Conservation (phyloP, 352 stramenopile species). For the Phytopythium helicoides region DNA sequence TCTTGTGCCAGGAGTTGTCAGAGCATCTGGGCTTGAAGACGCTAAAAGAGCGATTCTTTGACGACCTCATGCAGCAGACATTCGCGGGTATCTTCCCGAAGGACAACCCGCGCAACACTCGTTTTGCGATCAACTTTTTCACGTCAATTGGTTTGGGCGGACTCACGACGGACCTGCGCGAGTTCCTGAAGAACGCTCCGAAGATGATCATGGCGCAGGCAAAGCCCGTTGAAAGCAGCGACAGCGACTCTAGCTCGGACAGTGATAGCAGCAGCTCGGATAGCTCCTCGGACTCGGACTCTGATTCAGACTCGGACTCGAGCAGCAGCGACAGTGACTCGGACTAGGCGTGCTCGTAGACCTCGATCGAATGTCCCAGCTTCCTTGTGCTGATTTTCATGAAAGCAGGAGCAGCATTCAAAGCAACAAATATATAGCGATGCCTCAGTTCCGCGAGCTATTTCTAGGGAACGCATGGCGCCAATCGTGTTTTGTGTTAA, state of each 20-base stretch:
- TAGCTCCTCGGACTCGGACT: constrained; percentile 38
- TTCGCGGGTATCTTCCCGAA: constrained; percentile 97
- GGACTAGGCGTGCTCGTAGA: background rate
- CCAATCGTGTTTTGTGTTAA: too few species aligned
- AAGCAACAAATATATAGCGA: too few species aligned
- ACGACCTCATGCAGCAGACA: constrained; percentile 88
- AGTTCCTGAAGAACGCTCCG: constrained; percentile 96
- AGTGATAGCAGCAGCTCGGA: constrained; percentile 15
- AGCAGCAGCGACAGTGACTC: constrained; percentile 19
- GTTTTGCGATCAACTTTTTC: constrained; percentile 99
- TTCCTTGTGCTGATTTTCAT: background rate
- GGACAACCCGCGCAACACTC: constrained; percentile 96
- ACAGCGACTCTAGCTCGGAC: constrained; percentile 33
- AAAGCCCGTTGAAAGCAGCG: constrained; percentile 32
- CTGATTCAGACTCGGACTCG: constrained; percentile 41
- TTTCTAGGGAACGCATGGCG: too few species aligned
- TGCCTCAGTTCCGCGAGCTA: too few species aligned
- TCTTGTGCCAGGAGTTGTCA: constrained; percentile 97
- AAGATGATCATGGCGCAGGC: constrained; percentile 91
- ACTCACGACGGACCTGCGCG: constrained; percentile 95
- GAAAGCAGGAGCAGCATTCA: too few species aligned
- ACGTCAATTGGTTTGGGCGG: constrained; percentile 98
- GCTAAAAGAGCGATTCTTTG: constrained; percentile 94
- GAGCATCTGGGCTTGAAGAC: constrained; percentile 96
- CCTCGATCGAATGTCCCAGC: background rate